Evolutionary conservation across 768 basidiomycete genomes (phyloP).

Genomic region (Coprinellus aureogranulatus): DNA sequence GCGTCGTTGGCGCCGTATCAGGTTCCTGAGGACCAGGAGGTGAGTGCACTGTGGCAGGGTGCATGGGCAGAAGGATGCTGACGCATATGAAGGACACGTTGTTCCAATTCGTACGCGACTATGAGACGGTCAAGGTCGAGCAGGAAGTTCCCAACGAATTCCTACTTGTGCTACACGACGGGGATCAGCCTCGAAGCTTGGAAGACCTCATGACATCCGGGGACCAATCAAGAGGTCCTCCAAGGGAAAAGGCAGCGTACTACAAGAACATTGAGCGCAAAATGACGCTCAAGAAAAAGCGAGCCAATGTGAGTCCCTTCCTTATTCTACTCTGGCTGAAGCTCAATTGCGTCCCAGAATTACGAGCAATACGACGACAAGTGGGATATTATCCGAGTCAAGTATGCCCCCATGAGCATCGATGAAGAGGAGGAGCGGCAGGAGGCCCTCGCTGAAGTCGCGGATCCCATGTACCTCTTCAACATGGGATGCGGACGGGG

Average conservation of each 20-base stretch:
- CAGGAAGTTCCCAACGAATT: conserved; percentile 86
- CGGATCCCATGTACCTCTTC: conserved; percentile 62
- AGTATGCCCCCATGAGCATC: conserved; percentile 65
- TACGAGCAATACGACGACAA: conserved; percentile 77
- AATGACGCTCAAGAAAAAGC: conserved; percentile 83
- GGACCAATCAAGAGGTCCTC: conserved; percentile 16
- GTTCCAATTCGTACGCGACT: conserved; percentile 80
- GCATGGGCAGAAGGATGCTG: background rate
- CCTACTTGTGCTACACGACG: conserved; percentile 70
- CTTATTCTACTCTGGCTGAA: conserved; percentile 1
- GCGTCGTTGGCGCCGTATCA: conserved; percentile 40
- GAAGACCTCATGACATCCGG: conserved; percentile 36
- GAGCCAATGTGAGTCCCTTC: conserved; percentile 61
- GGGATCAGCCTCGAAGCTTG: conserved; percentile 33
- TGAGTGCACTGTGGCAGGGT: conserved; percentile 19
- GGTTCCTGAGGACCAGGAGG: conserved; percentile 55
- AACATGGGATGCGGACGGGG: conserved; percentile 69
- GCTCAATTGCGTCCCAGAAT: conserved; percentile 34
- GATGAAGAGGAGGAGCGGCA: conserved; percentile 79
- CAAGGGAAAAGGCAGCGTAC: conserved; percentile 66
- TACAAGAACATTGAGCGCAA: conserved; percentile 89
- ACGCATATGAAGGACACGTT: conserved; percentile 50
- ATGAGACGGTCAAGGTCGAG: conserved; percentile 83
- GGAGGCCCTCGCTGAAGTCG: conserved; percentile 74
- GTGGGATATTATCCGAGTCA: conserved; percentile 77